phyloP scores from a whole-genome alignment of 495 filamentous ascomycete genomes.

The Achaetomiella virescens region DNA sequence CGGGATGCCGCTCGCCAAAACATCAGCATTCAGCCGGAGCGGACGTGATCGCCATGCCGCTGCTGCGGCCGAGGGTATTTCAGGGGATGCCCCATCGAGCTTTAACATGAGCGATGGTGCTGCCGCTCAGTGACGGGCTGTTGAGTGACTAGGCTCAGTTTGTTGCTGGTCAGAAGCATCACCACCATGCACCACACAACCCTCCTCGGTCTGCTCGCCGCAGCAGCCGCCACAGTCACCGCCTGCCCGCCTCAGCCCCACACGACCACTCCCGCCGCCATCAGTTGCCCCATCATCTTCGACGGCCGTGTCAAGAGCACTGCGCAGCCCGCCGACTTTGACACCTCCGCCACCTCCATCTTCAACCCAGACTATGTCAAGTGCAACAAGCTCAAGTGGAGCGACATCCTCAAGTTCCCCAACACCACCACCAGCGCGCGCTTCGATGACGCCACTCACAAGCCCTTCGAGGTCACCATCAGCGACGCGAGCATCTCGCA shows the following conservation, averaged over 20 bases:
- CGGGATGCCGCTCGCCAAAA: constrained; percentile 17
- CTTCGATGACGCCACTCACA: constrained; percentile 37
- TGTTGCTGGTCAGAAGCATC: not conserved
- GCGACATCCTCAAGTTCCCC: constrained; percentile 41
- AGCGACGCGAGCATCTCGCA: constrained; percentile 50
- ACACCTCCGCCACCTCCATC: constrained; percentile 33
- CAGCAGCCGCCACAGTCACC: constrained; percentile 1
- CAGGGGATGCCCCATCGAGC: not conserved
- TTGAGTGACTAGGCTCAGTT: too few relatives aligned
- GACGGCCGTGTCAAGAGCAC: constrained; percentile 37
- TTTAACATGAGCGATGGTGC: too few relatives aligned
- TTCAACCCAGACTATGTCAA: constrained; percentile 47
- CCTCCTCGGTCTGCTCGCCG: constrained; percentile 12
- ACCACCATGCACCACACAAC: constrained; percentile 18
- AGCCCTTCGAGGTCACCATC: constrained; percentile 44
- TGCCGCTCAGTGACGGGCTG: not conserved
- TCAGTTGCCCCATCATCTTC: constrained; percentile 42
- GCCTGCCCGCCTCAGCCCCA: not conserved
- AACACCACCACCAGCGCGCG: constrained; percentile 27
- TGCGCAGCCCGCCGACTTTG: constrained; percentile 34
- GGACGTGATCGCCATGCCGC: not conserved
- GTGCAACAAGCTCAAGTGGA: constrained; percentile 39
- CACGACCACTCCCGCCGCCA: constrained; percentile 11
- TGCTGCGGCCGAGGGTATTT: not conserved
- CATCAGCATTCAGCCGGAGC: constrained; percentile 18